Evolutionary conservation across 1,284 basidiomycete genomes (phyloP).

Genomic region (Schizophyllum amplum): DNA sequence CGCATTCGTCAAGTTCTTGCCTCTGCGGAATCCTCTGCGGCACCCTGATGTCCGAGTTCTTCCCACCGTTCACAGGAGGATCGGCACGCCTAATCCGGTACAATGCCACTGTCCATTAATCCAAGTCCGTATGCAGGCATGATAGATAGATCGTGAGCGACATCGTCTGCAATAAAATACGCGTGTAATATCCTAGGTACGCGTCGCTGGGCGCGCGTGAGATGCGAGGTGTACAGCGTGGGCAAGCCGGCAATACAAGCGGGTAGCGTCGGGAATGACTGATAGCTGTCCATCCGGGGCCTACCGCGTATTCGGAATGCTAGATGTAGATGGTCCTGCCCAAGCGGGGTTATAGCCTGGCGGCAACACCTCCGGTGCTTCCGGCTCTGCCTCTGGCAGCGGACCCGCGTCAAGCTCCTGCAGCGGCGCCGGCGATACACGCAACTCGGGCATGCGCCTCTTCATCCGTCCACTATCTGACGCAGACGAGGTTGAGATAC

Average conservation of each 20-base stretch:
- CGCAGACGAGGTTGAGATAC: not conserved
- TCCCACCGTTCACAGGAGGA: not conserved
- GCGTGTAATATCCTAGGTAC: not conserved
- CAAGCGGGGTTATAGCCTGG: constrained; percentile 12
- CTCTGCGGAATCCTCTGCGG: not conserved
- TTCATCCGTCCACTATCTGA: not conserved
- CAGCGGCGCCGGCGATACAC: constrained; percentile 2
- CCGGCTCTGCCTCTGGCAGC: not conserved
- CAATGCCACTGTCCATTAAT: not conserved
- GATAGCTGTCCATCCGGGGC: not conserved
- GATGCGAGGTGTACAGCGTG: not conserved
- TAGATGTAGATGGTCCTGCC: not conserved
- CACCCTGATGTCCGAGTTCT: no score
- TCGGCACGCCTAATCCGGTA: not conserved
- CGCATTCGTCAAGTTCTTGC: not conserved
- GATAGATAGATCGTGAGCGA: not conserved
- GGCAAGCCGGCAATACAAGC: not conserved
- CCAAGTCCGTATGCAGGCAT: not conserved
- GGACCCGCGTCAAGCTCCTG: constrained; percentile 14
- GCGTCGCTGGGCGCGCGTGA: not conserved
- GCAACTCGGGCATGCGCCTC: constrained; percentile 1
- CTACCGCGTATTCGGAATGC: not conserved
- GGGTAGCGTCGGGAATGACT: not conserved
- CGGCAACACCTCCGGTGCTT: constrained; percentile 9
- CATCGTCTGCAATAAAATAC: not conserved